These are phyloP conservation scores for Salix koriyanagi DNA, from an alignment of 345 rosid species.

Conservation along the genomic window DNA sequence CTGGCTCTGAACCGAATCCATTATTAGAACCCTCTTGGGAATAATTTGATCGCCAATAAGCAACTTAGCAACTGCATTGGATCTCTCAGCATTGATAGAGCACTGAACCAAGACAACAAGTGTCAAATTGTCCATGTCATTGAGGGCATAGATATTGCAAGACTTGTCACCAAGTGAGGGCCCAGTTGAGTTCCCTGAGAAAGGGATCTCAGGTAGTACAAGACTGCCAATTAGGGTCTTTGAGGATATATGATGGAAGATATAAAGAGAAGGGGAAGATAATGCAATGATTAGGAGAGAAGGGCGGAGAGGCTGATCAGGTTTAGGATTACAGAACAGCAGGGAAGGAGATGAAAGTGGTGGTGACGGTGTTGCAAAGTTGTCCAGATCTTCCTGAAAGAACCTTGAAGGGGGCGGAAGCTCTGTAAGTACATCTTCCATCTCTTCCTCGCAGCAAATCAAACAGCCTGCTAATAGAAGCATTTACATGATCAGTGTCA, in stretches of 20 bases:
- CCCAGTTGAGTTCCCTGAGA: slow-evolving; percentile 54
- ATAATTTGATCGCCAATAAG: slow-evolving; percentile 58
- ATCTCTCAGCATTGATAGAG: slow-evolving; percentile 60
- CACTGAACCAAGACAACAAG: slow-evolving; percentile 62
- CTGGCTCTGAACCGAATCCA: slow-evolving; percentile 72
- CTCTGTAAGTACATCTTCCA: slow-evolving; percentile 92
- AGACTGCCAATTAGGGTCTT: slow-evolving; percentile 72
- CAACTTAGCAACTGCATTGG: slow-evolving; percentile 62
- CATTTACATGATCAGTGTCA: neutral
- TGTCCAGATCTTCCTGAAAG: slow-evolving; percentile 90
- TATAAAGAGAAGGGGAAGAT: slow-evolving; percentile 58
- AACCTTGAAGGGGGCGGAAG: slow-evolving; percentile 94
- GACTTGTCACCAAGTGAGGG: slow-evolving; percentile 73
- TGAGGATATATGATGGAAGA: slow-evolving; percentile 49
- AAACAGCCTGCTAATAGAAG: neutral
- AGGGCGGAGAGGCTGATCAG: slow-evolving; percentile 51
- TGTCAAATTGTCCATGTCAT: slow-evolving; percentile 29
- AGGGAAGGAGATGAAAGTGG: slow-evolving; percentile 72
- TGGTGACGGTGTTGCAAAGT: slow-evolving; percentile 48
- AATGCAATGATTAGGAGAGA: slow-evolving; percentile 68
- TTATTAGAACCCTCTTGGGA: slow-evolving; percentile 64
- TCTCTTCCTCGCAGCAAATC: slow-evolving; percentile 18
- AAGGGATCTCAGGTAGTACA: slow-evolving; percentile 68
- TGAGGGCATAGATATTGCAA: slow-evolving; percentile 69
- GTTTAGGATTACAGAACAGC: slow-evolving; percentile 51